These are phyloP conservation scores for Skeletonema marinoi DNA, from an alignment of 108 stramenopile genomes.

Conservation along the genomic window DNA sequence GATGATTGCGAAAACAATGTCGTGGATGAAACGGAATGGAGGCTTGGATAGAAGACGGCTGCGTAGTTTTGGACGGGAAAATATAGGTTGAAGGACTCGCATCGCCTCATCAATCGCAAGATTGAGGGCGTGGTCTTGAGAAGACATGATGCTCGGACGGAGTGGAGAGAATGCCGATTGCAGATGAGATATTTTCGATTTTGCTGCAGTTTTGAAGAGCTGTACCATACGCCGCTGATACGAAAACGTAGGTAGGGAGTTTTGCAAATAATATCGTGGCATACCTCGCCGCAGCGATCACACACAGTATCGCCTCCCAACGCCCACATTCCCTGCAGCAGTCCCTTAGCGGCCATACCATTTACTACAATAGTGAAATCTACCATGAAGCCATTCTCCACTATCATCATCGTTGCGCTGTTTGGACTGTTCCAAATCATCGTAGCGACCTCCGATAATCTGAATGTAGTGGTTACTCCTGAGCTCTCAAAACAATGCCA, in stretches of 20 bases:
- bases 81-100: constrained; percentile 31
- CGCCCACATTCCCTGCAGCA: too few relatives aligned
- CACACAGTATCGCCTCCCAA: too few relatives aligned
- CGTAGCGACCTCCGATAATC: neutral
- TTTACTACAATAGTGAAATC: too few relatives aligned
- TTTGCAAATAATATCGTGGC: too few relatives aligned
- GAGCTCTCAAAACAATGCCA: neutral
- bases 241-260: too few relatives aligned
- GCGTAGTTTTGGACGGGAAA: constrained; percentile 39
- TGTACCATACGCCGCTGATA: too few relatives aligned
- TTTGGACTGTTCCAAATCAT: neutral
- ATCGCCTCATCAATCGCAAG: neutral
- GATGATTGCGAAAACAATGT: constrained; percentile 40
- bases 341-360: too few relatives aligned
- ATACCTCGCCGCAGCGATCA: too few relatives aligned
- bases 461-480: neutral
- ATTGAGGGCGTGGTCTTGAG: neutral
- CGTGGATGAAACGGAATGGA: constrained; percentile 52
- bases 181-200: too few relatives aligned
- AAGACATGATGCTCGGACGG: neutral
- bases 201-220: too few relatives aligned
- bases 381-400: neutral
- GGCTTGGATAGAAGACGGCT: constrained; percentile 40
- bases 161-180: too few relatives aligned
- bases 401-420: neutral